These are phyloP conservation scores for Tulasnella sp. DNA, from an alignment of 768 basidiomycete species.

Conservation along the genomic window DNA sequence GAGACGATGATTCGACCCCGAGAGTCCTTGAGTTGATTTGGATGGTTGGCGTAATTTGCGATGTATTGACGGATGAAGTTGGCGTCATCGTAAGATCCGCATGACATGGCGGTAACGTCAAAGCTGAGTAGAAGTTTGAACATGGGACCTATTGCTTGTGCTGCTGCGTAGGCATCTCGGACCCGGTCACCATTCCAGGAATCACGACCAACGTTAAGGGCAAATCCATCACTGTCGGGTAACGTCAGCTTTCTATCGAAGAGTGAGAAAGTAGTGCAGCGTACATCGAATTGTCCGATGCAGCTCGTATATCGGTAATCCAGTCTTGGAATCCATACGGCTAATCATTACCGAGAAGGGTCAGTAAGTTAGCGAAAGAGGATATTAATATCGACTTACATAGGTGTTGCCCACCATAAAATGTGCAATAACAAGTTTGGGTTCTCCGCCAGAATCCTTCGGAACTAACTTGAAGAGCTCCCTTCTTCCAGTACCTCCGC, in stretches of 20 bases:
- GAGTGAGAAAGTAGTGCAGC: no score
- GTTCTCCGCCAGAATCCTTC: background rate
- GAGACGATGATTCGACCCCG: slow-evolving; percentile 22
- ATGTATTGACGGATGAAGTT: slow-evolving; percentile 19
- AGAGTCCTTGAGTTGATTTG: slow-evolving; percentile 24
- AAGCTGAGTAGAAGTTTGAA: slow-evolving; percentile 30
- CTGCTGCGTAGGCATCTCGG: slow-evolving; percentile 26
- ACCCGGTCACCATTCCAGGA: slow-evolving; percentile 27
- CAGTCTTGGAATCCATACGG: no score
- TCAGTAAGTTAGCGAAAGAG: no score
- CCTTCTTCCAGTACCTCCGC: no score
- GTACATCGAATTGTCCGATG: no score
- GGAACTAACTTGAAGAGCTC: no score
- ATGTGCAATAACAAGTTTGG: slow-evolving; percentile 14
- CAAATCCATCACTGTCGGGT: slow-evolving; percentile 26
- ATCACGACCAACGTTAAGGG: slow-evolving; percentile 29
- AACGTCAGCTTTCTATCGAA: no score
- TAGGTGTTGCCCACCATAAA: slow-evolving; percentile 23
- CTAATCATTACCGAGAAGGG: no score
- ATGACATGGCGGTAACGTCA: slow-evolving; percentile 24
- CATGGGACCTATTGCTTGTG: slow-evolving; percentile 25
- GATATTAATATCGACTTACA: no score
- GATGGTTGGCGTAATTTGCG: slow-evolving; percentile 18
- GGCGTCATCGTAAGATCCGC: slow-evolving; percentile 9
- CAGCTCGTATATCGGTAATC: no score